phyloP scores from a whole-genome alignment of 345 rosid species.

The Euphorbia peplus region DNA sequence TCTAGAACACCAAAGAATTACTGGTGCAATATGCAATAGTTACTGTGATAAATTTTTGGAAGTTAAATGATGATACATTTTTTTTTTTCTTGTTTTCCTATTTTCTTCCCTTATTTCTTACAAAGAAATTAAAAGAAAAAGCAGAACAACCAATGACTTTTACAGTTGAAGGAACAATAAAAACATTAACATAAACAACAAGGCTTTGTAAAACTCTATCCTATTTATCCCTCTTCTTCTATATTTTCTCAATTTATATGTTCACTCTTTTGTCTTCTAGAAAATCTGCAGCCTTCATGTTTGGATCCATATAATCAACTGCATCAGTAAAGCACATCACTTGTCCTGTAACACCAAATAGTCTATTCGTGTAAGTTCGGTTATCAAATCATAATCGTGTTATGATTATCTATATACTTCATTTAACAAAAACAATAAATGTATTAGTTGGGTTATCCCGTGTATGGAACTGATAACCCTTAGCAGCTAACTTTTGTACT shows the following conservation, averaged over 20 bases:
- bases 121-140: slow-evolving; percentile 23
- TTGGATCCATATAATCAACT: too few species aligned
- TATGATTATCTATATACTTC: too few species aligned
- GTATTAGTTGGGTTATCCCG: too few species aligned
- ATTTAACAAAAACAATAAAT: too few species aligned
- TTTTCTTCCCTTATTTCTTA: slow-evolving; percentile 21
- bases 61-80: neutral
- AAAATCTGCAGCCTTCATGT: slow-evolving; percentile 2
- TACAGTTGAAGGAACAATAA: slow-evolving; percentile 11
- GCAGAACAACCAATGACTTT: slow-evolving; percentile 14
- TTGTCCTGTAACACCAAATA: neutral
- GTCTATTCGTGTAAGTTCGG: too few species aligned
- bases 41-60: neutral
- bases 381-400: too few species aligned
- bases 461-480: too few species aligned
- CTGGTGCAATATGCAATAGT: neutral
- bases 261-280: neutral
- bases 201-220: slow-evolving; percentile 14
- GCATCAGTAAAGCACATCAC: neutral
- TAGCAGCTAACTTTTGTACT: too few species aligned
- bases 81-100: neutral
- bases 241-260: neutral
- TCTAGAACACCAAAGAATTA: neutral
- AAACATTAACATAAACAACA: slow-evolving; percentile 22
- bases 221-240: slow-evolving; percentile 16